A percentile compares a stretch with the other conserved stretches of the same genome.
Conservation (phyloP, 129 eudicot species). For the Artemisia tridentata region DNA sequence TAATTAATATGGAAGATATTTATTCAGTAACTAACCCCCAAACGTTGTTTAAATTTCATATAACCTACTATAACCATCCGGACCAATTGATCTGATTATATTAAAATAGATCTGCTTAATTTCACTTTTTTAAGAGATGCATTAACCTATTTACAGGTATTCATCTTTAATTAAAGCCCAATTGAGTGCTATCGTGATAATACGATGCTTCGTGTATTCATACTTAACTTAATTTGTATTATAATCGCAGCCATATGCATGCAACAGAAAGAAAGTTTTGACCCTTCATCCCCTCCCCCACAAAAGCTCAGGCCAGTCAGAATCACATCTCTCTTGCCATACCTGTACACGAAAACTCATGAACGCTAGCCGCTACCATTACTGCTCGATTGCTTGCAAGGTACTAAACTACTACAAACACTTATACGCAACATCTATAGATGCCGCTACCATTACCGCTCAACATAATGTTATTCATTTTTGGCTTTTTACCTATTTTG, state of each 20-base stretch:
- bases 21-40: no score
- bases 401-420: conserved; percentile 13
- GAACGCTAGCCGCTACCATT: no score
- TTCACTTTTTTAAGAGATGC: no score
- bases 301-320: conserved; percentile 36
- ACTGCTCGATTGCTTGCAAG: conserved; percentile 41
- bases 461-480: neutral
- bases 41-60: no score
- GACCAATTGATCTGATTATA: no score
- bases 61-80: no score
- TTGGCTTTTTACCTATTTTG: neutral
- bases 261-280: conserved; percentile 49
- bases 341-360: no score
- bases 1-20: no score
- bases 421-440: neutral
- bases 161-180: no score
- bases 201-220: neutral
- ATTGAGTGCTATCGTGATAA: no score
- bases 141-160: no score
- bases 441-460: neutral
- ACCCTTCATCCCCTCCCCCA: conserved; percentile 56
- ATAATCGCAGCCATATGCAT: conserved; percentile 42
- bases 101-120: no score
- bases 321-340: conserved; percentile 26
- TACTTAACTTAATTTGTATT: conserved; percentile 4